Conservation (phyloP, 1,284 basidiomycete species). For the Tilletia walkeri region DNA sequence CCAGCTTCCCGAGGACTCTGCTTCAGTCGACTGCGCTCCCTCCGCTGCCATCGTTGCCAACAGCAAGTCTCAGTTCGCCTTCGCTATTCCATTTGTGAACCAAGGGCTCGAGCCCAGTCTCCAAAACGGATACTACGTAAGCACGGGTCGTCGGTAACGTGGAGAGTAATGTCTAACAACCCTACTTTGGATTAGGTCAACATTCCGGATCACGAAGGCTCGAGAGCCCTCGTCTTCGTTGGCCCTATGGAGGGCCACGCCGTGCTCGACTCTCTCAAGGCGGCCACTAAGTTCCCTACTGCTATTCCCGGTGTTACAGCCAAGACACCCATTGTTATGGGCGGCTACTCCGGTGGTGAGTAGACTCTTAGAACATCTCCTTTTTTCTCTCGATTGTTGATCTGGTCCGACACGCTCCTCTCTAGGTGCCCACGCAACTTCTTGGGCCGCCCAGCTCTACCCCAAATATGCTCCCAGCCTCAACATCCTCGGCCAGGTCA, state of each 20-base stretch:
- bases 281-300: constrained; percentile 24
- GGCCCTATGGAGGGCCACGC: constrained; percentile 40
- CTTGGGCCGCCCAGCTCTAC: constrained; percentile 33
- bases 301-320: constrained; percentile 7
- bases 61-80: constrained; percentile 26
- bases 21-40: constrained; percentile 37
- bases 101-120: constrained; percentile 38
- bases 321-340: constrained; percentile 30
- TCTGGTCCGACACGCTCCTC: too few relatives aligned
- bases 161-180: too few relatives aligned
- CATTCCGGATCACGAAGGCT: constrained; percentile 45
- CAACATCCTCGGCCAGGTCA: constrained; percentile 42
- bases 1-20: constrained; percentile 38
- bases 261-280: constrained; percentile 40
- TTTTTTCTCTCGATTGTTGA: too few relatives aligned
- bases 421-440: constrained; percentile 34
- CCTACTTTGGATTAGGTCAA: constrained; percentile 13
- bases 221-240: constrained; percentile 34
- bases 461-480: constrained; percentile 38
- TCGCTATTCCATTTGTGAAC: constrained; percentile 25
- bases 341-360: constrained; percentile 39
- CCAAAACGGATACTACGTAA: constrained; percentile 44
- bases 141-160: too few relatives aligned
- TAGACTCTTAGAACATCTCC: too few relatives aligned
- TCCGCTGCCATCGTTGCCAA: constrained; percentile 30